Base-by-base conservation (phyloP, 192 early-diverging fungal genomes). In the Podila epicladia region DNA sequence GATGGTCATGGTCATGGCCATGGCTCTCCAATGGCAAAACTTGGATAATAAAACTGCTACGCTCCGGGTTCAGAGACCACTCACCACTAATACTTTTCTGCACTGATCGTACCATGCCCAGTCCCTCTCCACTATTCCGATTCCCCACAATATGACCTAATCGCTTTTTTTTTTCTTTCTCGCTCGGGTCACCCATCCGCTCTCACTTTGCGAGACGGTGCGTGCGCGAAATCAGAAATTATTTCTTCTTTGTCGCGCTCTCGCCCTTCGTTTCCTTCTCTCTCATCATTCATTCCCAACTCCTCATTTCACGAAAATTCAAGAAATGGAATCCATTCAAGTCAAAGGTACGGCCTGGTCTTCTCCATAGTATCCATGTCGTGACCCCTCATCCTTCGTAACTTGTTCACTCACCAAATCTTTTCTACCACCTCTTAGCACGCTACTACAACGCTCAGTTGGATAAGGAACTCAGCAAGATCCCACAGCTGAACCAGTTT, bases 391-490 rank as follows among this genome's bases (percentile, higher is more conserved):
- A 9, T 37, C 11, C 35, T 48, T 12, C 2, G 29, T 19, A 3
- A n/a, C 22, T 1, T 24, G 1, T 26, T 3, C 41, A 37, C 38
- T 22, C 9, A 0, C 31, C 35, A 7, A 63, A 9, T 13, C 13
- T 3, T 51, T 26, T 8, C 19, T 20, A 32, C 9, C 33, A 0
- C 11, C 7, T 1, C 24, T 26, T 32, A 72, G 71, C 55, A 5
- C 71, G 66, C 29, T 69, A 72, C 63, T 74, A 83, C 45, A 68
- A 75, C 60, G 64, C 75, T 31, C 72, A 91, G 80, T 58, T 93
- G 62, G 94, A 97, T 83, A 87, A 86, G 64, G 90, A 92, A 57
- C 88, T 97, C 62, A 83, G 88, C 68, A 86, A 91, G 62, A 79
- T 91, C 58, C 87, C 91, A 8, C 65, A 88, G 35, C 82, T 92